Evolutionary conservation across 2,329 filamentous ascomycete species (phyloP).

Genomic region (Fusarium sp.): DNA sequence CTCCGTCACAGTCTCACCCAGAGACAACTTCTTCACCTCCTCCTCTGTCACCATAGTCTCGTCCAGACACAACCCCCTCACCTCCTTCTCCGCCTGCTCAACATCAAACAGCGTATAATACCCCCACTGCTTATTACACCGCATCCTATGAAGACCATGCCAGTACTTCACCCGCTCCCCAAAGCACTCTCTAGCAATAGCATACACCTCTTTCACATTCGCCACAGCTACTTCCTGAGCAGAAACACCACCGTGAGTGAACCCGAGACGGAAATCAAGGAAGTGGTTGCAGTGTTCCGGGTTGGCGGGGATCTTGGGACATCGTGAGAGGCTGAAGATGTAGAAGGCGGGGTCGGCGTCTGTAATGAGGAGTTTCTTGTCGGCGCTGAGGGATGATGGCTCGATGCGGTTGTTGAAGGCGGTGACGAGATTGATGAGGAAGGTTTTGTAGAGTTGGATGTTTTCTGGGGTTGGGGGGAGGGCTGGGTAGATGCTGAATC

Average conservation of each 20-base stretch:
- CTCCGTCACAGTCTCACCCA: not conserved
- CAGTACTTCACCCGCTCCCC: not conserved
- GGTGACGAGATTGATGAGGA: not conserved
- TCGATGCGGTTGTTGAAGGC: not conserved
- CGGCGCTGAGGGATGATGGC: not conserved
- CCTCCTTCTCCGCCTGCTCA: not conserved
- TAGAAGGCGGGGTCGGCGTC: not conserved
- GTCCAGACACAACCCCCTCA: not conserved
- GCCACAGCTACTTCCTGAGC: not conserved
- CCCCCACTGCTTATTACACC: not conserved
- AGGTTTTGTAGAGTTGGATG: not conserved
- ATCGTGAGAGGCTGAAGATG: not conserved
- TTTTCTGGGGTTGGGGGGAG: not conserved
- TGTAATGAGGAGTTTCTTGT: not conserved
- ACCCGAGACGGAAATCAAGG: not conserved
- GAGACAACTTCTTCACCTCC: not conserved
- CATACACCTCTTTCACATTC: not conserved
- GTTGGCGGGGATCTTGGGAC: not conserved
- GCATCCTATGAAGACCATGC: not conserved
- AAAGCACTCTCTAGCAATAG: not conserved
- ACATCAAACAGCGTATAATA: not conserved
- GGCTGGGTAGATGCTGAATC: not conserved
- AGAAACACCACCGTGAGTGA: not conserved
- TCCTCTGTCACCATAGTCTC: too few species aligned
- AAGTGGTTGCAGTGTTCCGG: not conserved